These are phyloP conservation scores for Hypoxylon subgilvum DNA, from an alignment of 495 filamentous ascomycete genomes.

Conservation along the genomic window DNA sequence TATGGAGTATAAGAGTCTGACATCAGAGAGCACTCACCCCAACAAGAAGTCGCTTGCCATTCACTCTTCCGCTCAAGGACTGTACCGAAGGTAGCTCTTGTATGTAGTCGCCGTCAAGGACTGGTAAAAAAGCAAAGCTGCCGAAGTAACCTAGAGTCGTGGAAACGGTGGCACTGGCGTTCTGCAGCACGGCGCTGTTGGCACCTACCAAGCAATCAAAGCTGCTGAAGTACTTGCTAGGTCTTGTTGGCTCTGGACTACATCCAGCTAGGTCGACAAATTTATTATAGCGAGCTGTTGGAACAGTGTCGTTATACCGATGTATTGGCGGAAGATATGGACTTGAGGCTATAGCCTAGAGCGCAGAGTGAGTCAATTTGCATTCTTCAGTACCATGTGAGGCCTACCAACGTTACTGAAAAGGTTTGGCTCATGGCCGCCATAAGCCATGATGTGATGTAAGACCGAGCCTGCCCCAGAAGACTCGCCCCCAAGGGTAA, in stretches of 20 bases:
- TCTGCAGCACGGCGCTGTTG: slow-evolving; percentile 59
- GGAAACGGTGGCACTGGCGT: slow-evolving; percentile 54
- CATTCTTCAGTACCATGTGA: slow-evolving; percentile 14
- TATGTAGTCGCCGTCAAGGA: slow-evolving; percentile 66
- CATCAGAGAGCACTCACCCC: slow-evolving; percentile 19
- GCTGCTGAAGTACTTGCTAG: slow-evolving; percentile 18
- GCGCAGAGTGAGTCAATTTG: slow-evolving; percentile 20
- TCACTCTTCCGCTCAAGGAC: slow-evolving; percentile 53
- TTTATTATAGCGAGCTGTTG: slow-evolving; percentile 57
- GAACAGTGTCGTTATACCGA: slow-evolving; percentile 56
- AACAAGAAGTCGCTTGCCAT: slow-evolving; percentile 35
- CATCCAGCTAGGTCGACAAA: slow-evolving; percentile 63
- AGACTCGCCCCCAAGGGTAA: slow-evolving; percentile 75
- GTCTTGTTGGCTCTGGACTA: slow-evolving; percentile 15
- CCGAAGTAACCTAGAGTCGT: slow-evolving; percentile 43
- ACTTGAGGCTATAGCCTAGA: slow-evolving; percentile 27
- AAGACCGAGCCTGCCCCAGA: slow-evolving; percentile 71
- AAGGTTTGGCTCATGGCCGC: slow-evolving; percentile 44
- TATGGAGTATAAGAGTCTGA: not conserved
- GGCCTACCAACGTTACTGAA: slow-evolving; percentile 55
- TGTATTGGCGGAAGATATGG: slow-evolving; percentile 26
- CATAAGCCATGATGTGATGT: slow-evolving; percentile 49
- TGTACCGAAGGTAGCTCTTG: slow-evolving; percentile 59
- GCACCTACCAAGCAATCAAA: slow-evolving; percentile 43
- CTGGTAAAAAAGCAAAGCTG: slow-evolving; percentile 67